Evolutionary conservation across 257 asterid genomes (phyloP), one percentile per base, ranked within the genome.

Genomic region (Striga asiatica): DNA sequence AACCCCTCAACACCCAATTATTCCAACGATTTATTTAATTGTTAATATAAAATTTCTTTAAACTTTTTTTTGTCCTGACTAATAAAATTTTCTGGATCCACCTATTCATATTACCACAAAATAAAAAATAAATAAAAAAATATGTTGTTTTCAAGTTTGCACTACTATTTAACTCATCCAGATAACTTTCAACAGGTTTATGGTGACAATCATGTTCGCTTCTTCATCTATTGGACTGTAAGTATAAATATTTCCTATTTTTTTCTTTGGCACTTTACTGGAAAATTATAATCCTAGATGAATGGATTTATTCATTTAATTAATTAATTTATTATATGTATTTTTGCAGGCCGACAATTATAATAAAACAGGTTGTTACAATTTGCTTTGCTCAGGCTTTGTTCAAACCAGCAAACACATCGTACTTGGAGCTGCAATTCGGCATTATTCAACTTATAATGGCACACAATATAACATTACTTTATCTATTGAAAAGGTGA

Each of bases 301-400:
- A 29, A 5, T 29, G 8, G 41, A 35, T 1, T 35, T 35, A 14
- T 24, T 38, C 0, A 2, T 11, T 13, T n/a, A 41, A 49, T 56
- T 45, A 21, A 46, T 57, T 56, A 25, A 47, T 29, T n/a, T n/a
- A n/a, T n/a, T n/a, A n/a, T n/a, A n/a, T n/a, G n/a, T 60, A 56
- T 48, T 18, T 1, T 16, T 61, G 66, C 89, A 89, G 98, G 83
- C 81, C 32, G 98, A 89, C 78, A 91, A 89, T 8, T 89, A 89
- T 66, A 88, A 73, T 25, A 76, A 84, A 28, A 89, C 98, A 13
- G 98, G 98, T 10, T 89, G 98, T 34, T 89, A 89, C 78, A 89
- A 89, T 83, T 79, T 89, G 74, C 63, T 85, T 8, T 89, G 98
- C 77, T 81, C 98, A 18, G 98, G 98, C 8, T 89, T 89, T 79